Conservation (phyloP, 495 filamentous ascomycete species). For the Collariella sp. region DNA sequence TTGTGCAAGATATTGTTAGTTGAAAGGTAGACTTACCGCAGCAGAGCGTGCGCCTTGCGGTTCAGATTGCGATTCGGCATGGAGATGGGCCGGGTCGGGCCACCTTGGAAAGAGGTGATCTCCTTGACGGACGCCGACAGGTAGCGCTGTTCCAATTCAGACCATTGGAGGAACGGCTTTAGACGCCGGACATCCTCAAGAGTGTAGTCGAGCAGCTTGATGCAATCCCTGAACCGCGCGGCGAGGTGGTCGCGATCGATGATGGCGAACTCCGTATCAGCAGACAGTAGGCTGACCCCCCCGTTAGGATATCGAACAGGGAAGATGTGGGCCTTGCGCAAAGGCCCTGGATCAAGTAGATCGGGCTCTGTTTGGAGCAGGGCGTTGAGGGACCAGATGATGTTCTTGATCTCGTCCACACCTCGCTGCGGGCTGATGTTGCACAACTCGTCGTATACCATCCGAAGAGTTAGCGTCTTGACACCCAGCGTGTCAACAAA, state of each 20-base stretch:
- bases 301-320: slow-evolving; percentile 24
- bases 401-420: slow-evolving; percentile 25
- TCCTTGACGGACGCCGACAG: slow-evolving; percentile 31
- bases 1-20: not conserved
- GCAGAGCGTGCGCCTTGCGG: slow-evolving; percentile 31
- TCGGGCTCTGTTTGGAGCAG: slow-evolving; percentile 11
- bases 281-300: slow-evolving; percentile 2
- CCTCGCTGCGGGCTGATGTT: slow-evolving; percentile 11
- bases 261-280: slow-evolving; percentile 26
- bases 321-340: slow-evolving; percentile 15
- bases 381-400: slow-evolving; percentile 31
- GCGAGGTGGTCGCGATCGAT: slow-evolving; percentile 29
- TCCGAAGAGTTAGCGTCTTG: slow-evolving; percentile 20
- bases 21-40: slow-evolving; percentile 23
- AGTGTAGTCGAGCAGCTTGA: slow-evolving; percentile 33
- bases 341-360: not conserved
- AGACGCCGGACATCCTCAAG: slow-evolving; percentile 29
- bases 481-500: slow-evolving; percentile 33
- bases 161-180: slow-evolving; percentile 29
- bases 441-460: slow-evolving; percentile 30
- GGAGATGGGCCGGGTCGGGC: slow-evolving; percentile 14
- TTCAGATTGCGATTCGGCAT: slow-evolving; percentile 21
- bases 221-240: slow-evolving; percentile 20
- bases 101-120: slow-evolving; percentile 22
- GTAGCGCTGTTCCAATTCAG: slow-evolving; percentile 26